Evolutionary conservation across 768 basidiomycete genomes (phyloP), one percentile per base, ranked within the genome.

Genomic region (Tylopilus cervinicoccineus): DNA sequence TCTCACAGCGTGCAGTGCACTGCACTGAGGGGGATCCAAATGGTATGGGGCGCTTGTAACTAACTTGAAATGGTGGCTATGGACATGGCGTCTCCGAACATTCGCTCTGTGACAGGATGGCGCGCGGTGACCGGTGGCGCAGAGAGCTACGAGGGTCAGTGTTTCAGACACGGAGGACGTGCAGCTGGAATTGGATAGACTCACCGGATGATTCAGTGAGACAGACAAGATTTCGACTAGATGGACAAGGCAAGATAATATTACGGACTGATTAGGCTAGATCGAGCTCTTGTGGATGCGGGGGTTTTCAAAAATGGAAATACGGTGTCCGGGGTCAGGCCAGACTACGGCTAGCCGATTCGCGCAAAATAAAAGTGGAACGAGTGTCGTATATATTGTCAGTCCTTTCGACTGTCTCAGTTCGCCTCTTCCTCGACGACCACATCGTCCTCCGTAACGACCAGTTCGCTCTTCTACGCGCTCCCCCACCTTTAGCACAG

Each of bases 351-450:
- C 33, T 56, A 60, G 54, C 64, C 59, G 64, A 61, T 33, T 52
- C 45, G 56, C 37, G 37, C 47, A 43, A 56, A 61, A 54, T 51
- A 59, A 63, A 65, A 59, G 61, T 68, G 64, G 65, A 44, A 64
- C 56, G 62, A 57, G 59, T 37, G 38, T 49, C 44, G 28, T 8
- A 51, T 16, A 48, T 45, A 48, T 45, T 40, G 22, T 14, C 31
- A 5, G 44, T 34, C 26, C 32, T 38, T 23, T 19, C 4, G 16
- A 22, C 22, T 34, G 33, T 34, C 33, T 34, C 33, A 34, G 33
- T 17, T 34, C 33, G n/a, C 19, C 10, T 17, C 33, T 47, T 31
- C n/a, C 22, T 34, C 22, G 23, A 38, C 37, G 9, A n/a, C 31
- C 9, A 23, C 14, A 20, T n/a, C n/a, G 16, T n/a, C 37, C 31